These are phyloP conservation scores for Apiospora marii DNA, from an alignment of 2,329 filamentous ascomycete species.

Conservation along the genomic window DNA sequence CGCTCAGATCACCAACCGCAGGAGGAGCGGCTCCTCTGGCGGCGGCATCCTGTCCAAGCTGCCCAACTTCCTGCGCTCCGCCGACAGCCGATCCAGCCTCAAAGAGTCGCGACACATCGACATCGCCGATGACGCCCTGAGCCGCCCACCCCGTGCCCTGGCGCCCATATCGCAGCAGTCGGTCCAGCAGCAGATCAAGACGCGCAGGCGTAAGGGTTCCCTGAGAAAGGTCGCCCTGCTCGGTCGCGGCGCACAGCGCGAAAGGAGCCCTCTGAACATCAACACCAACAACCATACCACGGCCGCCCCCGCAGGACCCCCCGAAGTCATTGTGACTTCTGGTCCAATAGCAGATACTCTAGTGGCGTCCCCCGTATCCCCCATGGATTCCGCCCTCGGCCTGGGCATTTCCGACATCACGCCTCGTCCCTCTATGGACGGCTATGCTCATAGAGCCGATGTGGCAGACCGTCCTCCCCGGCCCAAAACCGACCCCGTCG, in stretches of 20 bases:
- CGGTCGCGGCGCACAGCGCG: slow-evolving; percentile 73
- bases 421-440: slow-evolving; percentile 56
- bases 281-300: slow-evolving; percentile 39
- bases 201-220: slow-evolving; percentile 80
- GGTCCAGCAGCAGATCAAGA: slow-evolving; percentile 51
- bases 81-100: slow-evolving; percentile 38
- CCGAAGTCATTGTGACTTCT: slow-evolving; percentile 35
- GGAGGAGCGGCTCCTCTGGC: slow-evolving; percentile 60
- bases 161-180: slow-evolving; percentile 48
- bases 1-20: slow-evolving; percentile 47
- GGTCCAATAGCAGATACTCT: slow-evolving; percentile 31
- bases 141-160: slow-evolving; percentile 40
- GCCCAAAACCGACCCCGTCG: slow-evolving; percentile 32
- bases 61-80: slow-evolving; percentile 66
- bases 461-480: slow-evolving; percentile 36
- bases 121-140: slow-evolving; percentile 34
- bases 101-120: slow-evolving; percentile 38
- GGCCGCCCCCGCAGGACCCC: slow-evolving; percentile 20
- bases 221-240: slow-evolving; percentile 87
- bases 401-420: slow-evolving; percentile 57
- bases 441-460: slow-evolving; percentile 49
- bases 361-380: slow-evolving; percentile 12
- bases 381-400: slow-evolving; percentile 39
- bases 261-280: slow-evolving; percentile 55
- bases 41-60: slow-evolving; percentile 73